A percentile compares a stretch with the other conserved stretches of the same genome.
Evolutionary conservation across 768 basidiomycete genomes (phyloP).

Genomic region (Mycena latifolia): DNA sequence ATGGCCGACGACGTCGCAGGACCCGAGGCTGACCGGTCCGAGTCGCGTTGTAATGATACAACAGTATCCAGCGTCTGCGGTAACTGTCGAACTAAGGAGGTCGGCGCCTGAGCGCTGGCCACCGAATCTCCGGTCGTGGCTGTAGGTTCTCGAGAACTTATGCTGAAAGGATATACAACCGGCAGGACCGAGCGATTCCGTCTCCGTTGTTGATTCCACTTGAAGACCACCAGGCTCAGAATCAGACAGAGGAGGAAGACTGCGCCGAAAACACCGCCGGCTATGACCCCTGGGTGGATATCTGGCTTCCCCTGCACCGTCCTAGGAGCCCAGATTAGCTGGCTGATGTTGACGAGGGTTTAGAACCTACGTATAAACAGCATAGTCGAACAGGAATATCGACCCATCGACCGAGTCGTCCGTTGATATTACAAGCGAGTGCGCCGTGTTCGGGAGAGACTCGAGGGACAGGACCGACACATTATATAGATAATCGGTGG

Average conservation of each 20-base stretch:
- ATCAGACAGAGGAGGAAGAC: background rate
- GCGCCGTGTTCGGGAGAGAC: constrained; percentile 16
- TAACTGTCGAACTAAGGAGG: constrained; percentile 12
- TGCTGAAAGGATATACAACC: constrained; percentile 8
- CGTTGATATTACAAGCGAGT: constrained; percentile 24
- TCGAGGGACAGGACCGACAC: constrained; percentile 24
- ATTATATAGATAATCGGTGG: constrained; percentile 22
- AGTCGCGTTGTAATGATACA: background rate
- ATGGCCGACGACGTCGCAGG: background rate
- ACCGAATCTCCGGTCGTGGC: too few relatives aligned
- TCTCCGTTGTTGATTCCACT: background rate
- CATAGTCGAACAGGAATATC: constrained; percentile 33
- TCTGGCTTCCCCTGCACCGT: background rate
- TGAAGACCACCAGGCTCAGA: background rate
- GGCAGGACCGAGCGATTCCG: constrained; percentile 2
- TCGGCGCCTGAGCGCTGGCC: background rate
- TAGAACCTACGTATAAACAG: constrained; percentile 32
- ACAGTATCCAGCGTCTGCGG: constrained; percentile 11
- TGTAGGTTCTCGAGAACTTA: background rate
- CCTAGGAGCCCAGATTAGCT: background rate
- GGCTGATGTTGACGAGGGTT: background rate
- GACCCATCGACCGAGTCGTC: constrained; percentile 22
- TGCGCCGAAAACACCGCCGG: constrained; percentile 21
- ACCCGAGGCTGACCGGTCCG: too few relatives aligned
- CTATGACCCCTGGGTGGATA: constrained; percentile 9